phyloP scores from a whole-genome alignment of 2,329 filamentous ascomycete genomes.

The Sarocladium kiliense region DNA sequence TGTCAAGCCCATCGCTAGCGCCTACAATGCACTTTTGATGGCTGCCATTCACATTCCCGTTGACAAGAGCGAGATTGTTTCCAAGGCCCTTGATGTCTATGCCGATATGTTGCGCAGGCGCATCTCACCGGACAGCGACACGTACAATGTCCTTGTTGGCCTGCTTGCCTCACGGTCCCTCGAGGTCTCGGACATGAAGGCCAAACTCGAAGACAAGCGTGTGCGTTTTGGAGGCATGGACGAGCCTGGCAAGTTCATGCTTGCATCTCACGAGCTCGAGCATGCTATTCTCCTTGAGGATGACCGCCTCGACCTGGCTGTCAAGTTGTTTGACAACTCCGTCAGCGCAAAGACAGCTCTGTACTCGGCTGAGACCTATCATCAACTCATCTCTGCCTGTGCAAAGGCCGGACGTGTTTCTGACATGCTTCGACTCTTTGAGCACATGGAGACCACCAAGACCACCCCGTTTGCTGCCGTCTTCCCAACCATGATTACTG shows the following conservation, averaged over 20 bases:
- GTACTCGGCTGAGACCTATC: constrained; percentile 80
- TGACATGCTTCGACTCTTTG: constrained; percentile 87
- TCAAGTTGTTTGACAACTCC: constrained; percentile 80
- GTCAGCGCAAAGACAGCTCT: constrained; percentile 54
- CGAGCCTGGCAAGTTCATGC: constrained; percentile 78
- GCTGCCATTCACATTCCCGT: constrained; percentile 79
- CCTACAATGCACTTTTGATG: constrained; percentile 88
- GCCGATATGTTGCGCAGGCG: constrained; percentile 87
- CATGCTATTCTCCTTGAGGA: constrained; percentile 82
- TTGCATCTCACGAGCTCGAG: constrained; percentile 82
- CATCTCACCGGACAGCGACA: constrained; percentile 75
- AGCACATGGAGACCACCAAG: constrained; percentile 80
- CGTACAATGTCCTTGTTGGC: constrained; percentile 82
- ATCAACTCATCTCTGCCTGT: constrained; percentile 79
- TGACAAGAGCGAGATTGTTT: constrained; percentile 76
- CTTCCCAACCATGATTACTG: constrained; percentile 92
- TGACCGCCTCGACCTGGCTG: constrained; percentile 76
- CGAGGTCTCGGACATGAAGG: constrained; percentile 69
- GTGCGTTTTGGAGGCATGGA: constrained; percentile 80
- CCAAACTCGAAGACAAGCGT: constrained; percentile 74
- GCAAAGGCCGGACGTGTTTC: constrained; percentile 74
- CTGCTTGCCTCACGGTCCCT: constrained; percentile 76
- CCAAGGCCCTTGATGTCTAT: constrained; percentile 91
- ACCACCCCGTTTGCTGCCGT: constrained; percentile 73
- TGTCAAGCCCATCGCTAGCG: constrained; percentile 71